Percentiles rank a stretch among this genome's conserved stretches.
These are phyloP conservation scores for Leptosphaerulina australis DNA, from an alignment of 2,329 filamentous ascomycete genomes.

Conservation along the genomic window DNA sequence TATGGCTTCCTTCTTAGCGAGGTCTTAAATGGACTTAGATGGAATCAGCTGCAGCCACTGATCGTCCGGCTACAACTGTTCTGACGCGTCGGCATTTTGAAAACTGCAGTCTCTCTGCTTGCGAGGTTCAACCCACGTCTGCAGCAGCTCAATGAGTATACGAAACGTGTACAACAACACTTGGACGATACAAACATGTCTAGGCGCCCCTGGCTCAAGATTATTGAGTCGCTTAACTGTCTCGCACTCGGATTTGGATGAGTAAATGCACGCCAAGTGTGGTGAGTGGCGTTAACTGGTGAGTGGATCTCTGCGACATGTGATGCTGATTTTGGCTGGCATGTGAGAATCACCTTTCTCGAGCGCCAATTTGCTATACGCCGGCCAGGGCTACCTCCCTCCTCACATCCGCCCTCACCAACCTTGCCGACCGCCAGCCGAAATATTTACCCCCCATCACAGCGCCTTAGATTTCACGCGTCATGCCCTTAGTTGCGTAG, in stretches of 20 bases:
- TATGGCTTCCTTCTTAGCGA: constrained; percentile 11
- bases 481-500: constrained; percentile 8
- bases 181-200: neutral
- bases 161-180: constrained; percentile 5
- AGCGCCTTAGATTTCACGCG: neutral
- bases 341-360: constrained; percentile 32
- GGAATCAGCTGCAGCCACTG: constrained; percentile 7
- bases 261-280: constrained; percentile 13
- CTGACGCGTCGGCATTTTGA: neutral
- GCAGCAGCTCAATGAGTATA: neutral
- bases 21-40: neutral
- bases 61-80: neutral
- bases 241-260: constrained; percentile 3
- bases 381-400: constrained; percentile 9
- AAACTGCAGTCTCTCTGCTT: neutral
- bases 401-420: constrained; percentile 13
- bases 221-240: neutral
- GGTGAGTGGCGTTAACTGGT: constrained; percentile 24
- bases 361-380: constrained; percentile 28
- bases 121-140: neutral
- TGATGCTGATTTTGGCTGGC: constrained; percentile 27
- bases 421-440: constrained; percentile 4
- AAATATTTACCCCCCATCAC: neutral
- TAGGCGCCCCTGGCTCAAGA: neutral
- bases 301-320: constrained; percentile 23